Evolutionary conservation across 257 asterid species (phyloP).

Genomic region (Anisodus acutangulus): DNA sequence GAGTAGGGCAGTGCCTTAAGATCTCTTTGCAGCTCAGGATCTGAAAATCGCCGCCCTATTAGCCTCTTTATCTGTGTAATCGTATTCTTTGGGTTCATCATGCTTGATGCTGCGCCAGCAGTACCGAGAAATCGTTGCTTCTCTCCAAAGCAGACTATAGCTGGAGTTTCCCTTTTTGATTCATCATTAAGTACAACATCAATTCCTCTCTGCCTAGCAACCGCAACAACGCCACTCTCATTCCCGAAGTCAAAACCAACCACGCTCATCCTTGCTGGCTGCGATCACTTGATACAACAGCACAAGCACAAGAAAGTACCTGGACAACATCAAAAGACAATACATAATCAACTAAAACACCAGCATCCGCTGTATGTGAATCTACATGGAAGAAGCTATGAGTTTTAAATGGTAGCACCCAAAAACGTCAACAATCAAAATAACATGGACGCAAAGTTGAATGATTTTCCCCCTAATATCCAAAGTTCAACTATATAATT

Average conservation of each 20-base stretch:
- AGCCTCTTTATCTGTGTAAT: slow-evolving; percentile 89
- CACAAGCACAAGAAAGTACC: slow-evolving; percentile 33
- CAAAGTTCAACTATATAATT: background rate
- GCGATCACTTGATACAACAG: slow-evolving; percentile 21
- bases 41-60: slow-evolving; percentile 79
- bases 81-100: slow-evolving; percentile 95
- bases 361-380: background rate
- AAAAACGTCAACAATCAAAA: background rate
- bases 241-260: slow-evolving; percentile 97
- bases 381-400: slow-evolving; percentile 2
- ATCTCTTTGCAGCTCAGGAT: slow-evolving; percentile 89
- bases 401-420: background rate
- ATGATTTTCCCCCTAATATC: background rate
- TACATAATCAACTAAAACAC: background rate
- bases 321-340: slow-evolving; percentile 34
- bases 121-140: slow-evolving; percentile 96
- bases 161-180: slow-evolving; percentile 91
- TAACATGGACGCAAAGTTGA: background rate
- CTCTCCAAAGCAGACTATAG: slow-evolving; percentile 89
- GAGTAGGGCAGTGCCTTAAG: slow-evolving; percentile 70
- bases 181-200: slow-evolving; percentile 96
- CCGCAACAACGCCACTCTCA: slow-evolving; percentile 93
- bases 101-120: slow-evolving; percentile 94
- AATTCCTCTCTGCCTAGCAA: slow-evolving; percentile 95
- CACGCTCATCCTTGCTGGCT: slow-evolving; percentile 76